Evolutionary conservation across 225 moss, liverwort and hornwort species (phyloP).

Genomic region (Thuidium tamariscinum): DNA sequence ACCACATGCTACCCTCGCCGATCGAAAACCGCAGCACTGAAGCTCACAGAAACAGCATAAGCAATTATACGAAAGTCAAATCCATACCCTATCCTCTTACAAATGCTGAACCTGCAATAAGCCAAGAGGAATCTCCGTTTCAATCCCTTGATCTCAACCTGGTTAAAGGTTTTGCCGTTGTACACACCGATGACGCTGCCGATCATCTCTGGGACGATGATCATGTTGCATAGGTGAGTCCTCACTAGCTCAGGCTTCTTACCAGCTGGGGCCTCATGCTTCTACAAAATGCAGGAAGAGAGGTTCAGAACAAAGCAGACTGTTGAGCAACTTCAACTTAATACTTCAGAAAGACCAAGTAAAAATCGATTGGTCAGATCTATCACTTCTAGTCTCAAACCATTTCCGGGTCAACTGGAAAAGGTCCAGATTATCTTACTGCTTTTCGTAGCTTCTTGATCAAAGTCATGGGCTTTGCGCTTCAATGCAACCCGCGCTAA

Average conservation of each 20-base stretch:
- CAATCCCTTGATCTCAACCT: constrained; percentile 55
- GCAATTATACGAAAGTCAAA: not conserved
- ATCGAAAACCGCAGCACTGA: too few species aligned
- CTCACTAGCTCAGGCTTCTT: constrained; percentile 52
- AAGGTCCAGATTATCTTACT: constrained; percentile 1
- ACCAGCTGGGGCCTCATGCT: constrained; percentile 43
- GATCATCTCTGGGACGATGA: constrained; percentile 79
- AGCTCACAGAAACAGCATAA: not conserved
- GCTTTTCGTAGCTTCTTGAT: constrained; percentile 68
- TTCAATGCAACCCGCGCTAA: constrained; percentile 78
- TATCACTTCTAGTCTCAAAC: not conserved
- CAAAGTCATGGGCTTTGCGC: constrained; percentile 86
- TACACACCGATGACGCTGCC: constrained; percentile 73
- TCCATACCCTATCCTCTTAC: not conserved
- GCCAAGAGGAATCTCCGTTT: not conserved
- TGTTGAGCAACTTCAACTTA: not conserved
- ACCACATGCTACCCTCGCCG: not conserved
- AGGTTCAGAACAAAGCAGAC: not conserved
- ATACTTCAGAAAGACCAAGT: not conserved
- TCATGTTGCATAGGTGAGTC: constrained; percentile 61
- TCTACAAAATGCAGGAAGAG: not conserved
- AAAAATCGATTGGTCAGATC: not conserved
- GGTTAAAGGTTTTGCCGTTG: constrained; percentile 77
- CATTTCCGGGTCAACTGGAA: not conserved
- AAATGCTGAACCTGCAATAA: not conserved